Evolutionary conservation across 2,329 filamentous ascomycete genomes (phyloP), one percentile per base, ranked within the genome.

Genomic region (Penicillium paneum): DNA sequence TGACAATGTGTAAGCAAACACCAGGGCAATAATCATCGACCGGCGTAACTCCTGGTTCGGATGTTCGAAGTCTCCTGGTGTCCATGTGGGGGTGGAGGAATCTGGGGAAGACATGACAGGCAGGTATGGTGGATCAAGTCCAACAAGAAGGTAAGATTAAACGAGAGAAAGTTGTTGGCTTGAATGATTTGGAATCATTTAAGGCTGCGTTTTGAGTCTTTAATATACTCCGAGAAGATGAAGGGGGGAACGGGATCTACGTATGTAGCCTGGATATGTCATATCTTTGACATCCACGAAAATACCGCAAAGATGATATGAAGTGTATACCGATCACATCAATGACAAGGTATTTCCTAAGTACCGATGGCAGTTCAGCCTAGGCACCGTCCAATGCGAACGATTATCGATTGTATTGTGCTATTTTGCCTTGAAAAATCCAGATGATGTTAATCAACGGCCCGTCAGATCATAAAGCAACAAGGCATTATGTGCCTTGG

Each of bases 141-240:
- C 28, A 32, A 36, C 36, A 52, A 42, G 42, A 32, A 46, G 39
- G 52, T 39, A 53, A 52, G 19, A 45, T 32, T 34, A 59, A 42
- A 47, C 24, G 46, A 46, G 39, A 56, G 39, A 26, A 50, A 55
- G 45, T 54, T 50, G 56, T 59, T 59, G 46, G 57, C 43, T 52
- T 50, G 39, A 34, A 29, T 38, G 52, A 67, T 67, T 67, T 67
- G 64, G 59, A 67, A 67, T 67, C 43, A 55, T 42, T n/a, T 50
- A 59, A 44, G 39, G 29, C 55, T 46, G 32, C 24, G 39, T 31
- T 36, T 41, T 1, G 24, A 17, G 15, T 39, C 39, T 32, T 44
- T 51, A 49, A 49, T 55, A 59, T 54, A 54, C 50, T 42, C 49
- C 28, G 15, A 26, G 19, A 13, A 28, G 31, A 13, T 19, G 32